A percentile compares a stretch with the other conserved stretches of the same genome.
These are phyloP conservation scores for Datisca glomerata DNA, from an alignment of 306 rosid genomes.

Conservation along the genomic window DNA sequence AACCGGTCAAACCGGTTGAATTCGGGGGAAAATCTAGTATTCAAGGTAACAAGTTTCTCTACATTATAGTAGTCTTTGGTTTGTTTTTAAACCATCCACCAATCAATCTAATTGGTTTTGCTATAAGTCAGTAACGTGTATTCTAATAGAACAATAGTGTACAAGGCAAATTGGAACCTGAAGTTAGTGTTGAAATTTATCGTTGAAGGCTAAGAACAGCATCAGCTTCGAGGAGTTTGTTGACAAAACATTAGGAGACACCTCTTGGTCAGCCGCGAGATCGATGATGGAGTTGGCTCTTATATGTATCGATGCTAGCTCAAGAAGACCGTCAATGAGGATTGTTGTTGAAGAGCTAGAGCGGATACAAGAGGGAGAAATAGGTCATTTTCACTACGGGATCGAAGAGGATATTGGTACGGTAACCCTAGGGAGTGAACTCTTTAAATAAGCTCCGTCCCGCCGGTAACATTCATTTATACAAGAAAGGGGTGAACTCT, in stretches of 20 bases:
- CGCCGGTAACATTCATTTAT: too few species aligned
- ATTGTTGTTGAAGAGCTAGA: slow-evolving; percentile 37
- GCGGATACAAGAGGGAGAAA: slow-evolving; percentile 26
- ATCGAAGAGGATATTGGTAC: slow-evolving; percentile 32
- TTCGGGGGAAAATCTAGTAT: slow-evolving; percentile 23
- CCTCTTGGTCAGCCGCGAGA: slow-evolving; percentile 21
- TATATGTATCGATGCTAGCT: slow-evolving; percentile 21
- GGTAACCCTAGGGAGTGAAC: slow-evolving; percentile 75
- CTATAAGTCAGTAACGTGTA: too few species aligned
- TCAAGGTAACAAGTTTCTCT: slow-evolving; percentile 43
- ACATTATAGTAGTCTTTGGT: too few species aligned
- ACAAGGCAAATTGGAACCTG: too few species aligned
- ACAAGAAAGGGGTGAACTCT: too few species aligned
- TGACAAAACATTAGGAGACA: slow-evolving; percentile 25
- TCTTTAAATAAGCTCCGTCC: slow-evolving; percentile 38
- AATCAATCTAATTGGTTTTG: too few species aligned
- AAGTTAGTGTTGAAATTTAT: neutral
- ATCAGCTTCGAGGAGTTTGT: slow-evolving; percentile 22
- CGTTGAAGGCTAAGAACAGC: slow-evolving; percentile 29
- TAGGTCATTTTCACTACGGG: too few species aligned
- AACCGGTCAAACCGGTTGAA: slow-evolving; percentile 19
- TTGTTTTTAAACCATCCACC: too few species aligned
- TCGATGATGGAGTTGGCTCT: slow-evolving; percentile 29
- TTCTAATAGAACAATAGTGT: too few species aligned
- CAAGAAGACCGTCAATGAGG: slow-evolving; percentile 37